These are phyloP conservation scores for Bombardia bombarda DNA, from an alignment of 495 filamentous ascomycete genomes.

Conservation along the genomic window DNA sequence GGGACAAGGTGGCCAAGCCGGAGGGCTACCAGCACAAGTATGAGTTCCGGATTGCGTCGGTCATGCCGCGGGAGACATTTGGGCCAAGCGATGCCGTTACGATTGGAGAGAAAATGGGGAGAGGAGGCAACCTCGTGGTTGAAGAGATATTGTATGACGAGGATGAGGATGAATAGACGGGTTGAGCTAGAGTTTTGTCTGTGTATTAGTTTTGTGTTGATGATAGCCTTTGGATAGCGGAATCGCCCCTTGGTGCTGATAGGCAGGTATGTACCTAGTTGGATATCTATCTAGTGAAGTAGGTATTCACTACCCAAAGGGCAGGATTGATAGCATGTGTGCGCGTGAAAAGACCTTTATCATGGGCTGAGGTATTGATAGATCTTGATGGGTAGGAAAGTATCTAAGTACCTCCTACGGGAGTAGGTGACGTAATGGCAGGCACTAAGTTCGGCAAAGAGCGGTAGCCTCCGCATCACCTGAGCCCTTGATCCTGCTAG, in stretches of 20 bases:
- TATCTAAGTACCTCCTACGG: too few species aligned
- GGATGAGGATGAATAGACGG: constrained; percentile 22
- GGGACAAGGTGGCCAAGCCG: constrained; percentile 43
- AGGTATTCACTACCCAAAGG: too few species aligned
- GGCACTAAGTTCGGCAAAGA: too few species aligned
- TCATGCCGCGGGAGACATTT: constrained; percentile 74
- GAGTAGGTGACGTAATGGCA: too few species aligned
- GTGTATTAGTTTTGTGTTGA: not conserved
- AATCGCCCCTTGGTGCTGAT: not conserved
- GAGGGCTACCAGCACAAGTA: constrained; percentile 70
- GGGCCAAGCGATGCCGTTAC: constrained; percentile 55
- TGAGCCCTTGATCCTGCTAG: too few species aligned
- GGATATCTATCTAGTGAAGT: too few species aligned
- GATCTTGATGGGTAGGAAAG: too few species aligned
- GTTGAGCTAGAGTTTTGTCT: not conserved
- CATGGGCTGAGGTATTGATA: too few species aligned
- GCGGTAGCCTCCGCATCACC: too few species aligned
- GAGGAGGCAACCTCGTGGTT: constrained; percentile 82
- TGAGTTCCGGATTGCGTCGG: constrained; percentile 69
- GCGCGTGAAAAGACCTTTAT: too few species aligned
- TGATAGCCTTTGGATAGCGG: not conserved
- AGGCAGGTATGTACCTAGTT: too few species aligned
- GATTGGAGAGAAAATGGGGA: constrained; percentile 64
- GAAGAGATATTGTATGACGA: constrained; percentile 41
- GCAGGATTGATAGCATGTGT: too few species aligned